Evolutionary conservation across 306 rosid genomes (phyloP), one percentile per base, ranked within the genome.

Genomic region (Lithocarpus polystachyus): DNA sequence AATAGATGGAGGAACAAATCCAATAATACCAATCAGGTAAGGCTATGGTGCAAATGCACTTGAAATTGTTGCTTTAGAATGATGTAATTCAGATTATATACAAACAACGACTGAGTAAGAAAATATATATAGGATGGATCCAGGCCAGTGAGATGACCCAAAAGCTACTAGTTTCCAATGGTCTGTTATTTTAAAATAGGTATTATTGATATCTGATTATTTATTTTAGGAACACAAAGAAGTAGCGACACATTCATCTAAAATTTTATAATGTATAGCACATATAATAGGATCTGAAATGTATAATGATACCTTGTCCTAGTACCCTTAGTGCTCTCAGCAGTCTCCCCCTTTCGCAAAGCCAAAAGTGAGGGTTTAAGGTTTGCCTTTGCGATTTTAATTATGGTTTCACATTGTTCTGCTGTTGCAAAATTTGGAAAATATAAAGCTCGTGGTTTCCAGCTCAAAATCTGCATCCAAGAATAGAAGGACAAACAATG

Each of bases 301-400:
- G 31, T 26, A 24, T 56, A 14, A 54, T 54, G 69, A 75, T 83
- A 91, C 96, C 96, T 91, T 81, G 96, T 91, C 81, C 96, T 84
- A 13, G 88, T 77, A 73, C 74, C 89, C 79, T 87, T 86, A 5
- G 89, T 86, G 83, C 83, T 87, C 77, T 89, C 96, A 22, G 54
- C 81, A 68, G 92, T 81, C 73, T 91, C 90, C 75, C 93, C 93
- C 81, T 86, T 71, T 20, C 91, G 79, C 85, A 89, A 73, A 71
- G 91, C 93, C 84, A 91, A 80, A 10, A 81, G 71, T 20, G 96
- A 91, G 54, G 96, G 93, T 76, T 65, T 54, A 48, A 89, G 89
- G 65, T 75, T 82, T 13, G 84, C 56, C 75, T 86, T 86, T 40
- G 93, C 96, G 77, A 77, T 84, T 13, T 72, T 45, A 54, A 89